phyloP scores from a whole-genome alignment of 2,329 filamentous ascomycete genomes.

The Epichloe aotearoae region DNA sequence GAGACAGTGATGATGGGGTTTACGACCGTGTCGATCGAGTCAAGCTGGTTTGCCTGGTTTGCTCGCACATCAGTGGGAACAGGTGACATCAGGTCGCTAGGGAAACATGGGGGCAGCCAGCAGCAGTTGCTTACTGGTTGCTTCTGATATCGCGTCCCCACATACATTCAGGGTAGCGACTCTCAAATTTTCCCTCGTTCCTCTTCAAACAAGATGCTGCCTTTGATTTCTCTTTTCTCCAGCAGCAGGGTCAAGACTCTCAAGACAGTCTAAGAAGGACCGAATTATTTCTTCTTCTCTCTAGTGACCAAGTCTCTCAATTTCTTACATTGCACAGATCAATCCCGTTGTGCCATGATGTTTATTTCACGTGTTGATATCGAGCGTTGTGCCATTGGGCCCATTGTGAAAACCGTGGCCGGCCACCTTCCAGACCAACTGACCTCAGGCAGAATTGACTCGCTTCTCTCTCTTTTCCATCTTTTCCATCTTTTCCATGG shows the following conservation, averaged over 20 bases:
- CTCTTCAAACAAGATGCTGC: background rate
- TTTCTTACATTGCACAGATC: background rate
- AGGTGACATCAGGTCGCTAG: constrained; percentile 8
- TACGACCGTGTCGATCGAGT: background rate
- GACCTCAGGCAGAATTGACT: too few species aligned
- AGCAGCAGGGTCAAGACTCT: background rate
- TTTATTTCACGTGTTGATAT: background rate
- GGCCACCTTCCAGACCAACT: background rate
- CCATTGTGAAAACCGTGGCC: background rate
- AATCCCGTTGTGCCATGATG: background rate
- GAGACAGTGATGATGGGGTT: background rate
- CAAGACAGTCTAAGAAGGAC: too few species aligned
- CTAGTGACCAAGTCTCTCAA: background rate
- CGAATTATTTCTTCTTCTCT: background rate
- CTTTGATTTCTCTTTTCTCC: background rate
- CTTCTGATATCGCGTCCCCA: background rate
- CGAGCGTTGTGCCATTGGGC: background rate
- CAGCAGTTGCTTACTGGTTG: background rate
- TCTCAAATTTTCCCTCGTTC: background rate
- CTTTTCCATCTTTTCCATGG: too few species aligned
- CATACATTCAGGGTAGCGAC: background rate
- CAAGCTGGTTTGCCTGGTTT: too few species aligned
- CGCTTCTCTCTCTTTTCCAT: too few species aligned
- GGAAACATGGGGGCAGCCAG: constrained; percentile 1
- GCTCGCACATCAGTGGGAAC: constrained; percentile 1